phyloP scores from a whole-genome alignment of 2,329 filamentous ascomycete species.

The Colletotrichum sp. region DNA sequence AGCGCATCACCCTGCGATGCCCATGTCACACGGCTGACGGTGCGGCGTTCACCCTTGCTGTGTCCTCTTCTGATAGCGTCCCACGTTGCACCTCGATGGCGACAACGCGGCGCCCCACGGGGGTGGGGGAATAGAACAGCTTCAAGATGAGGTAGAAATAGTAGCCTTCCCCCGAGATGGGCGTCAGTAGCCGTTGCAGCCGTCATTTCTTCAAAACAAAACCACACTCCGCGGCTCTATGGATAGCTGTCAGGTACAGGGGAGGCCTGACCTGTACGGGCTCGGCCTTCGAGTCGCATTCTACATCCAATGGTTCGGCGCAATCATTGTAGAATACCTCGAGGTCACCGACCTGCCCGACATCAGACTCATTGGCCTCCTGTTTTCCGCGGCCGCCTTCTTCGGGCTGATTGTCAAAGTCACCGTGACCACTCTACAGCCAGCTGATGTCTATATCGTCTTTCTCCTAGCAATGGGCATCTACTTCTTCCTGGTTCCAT shows the following conservation, averaged over 20 bases:
- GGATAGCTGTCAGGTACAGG: conserved; percentile 28
- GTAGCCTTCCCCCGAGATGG: background rate
- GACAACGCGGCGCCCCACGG: background rate
- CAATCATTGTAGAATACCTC: conserved; percentile 33
- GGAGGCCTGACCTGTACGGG: conserved; percentile 37
- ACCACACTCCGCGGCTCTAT: conserved; percentile 3
- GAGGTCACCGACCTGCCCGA: conserved; percentile 30
- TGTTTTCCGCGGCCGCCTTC: conserved; percentile 29
- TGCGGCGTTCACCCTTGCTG: conserved; percentile 1
- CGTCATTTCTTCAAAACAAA: background rate
- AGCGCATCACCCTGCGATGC: background rate
- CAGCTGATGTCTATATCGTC: conserved; percentile 36
- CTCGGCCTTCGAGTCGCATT: conserved; percentile 38
- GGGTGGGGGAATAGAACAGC: background rate
- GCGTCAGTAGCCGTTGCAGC: background rate
- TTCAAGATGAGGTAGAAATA: background rate
- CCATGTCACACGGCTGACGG: background rate
- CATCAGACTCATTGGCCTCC: conserved; percentile 35
- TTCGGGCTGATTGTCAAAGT: conserved; percentile 33
- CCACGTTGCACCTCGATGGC: conserved; percentile 10
- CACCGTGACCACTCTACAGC: conserved; percentile 24
- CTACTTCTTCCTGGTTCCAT: conserved; percentile 35
- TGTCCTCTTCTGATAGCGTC: background rate
- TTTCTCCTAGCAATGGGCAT: conserved; percentile 34
- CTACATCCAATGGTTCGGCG: conserved; percentile 40